phyloP scores from a whole-genome alignment of 1,284 basidiomycete species.

The Earliella scabrosa region DNA sequence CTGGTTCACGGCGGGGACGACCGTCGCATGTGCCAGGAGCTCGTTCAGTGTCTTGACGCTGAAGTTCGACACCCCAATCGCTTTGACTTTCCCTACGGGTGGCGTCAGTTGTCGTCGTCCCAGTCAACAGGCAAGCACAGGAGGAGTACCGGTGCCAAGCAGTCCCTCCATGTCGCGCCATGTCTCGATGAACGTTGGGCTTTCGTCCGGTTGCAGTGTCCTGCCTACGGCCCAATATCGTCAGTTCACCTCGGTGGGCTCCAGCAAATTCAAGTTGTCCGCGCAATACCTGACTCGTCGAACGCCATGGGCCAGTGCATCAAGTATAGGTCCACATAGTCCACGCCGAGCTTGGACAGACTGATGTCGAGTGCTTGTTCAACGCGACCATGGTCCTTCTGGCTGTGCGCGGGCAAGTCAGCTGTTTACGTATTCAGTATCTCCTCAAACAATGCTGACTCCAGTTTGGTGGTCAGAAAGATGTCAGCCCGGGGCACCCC shows the following conservation, averaged over 20 bases:
- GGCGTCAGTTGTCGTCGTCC: conserved; percentile 44
- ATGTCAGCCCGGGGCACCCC: conserved; percentile 45
- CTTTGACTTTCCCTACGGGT: conserved; percentile 40
- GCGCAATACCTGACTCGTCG: conserved; percentile 29
- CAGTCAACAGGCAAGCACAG: not conserved
- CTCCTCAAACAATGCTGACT: conserved; percentile 24
- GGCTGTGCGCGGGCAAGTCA: conserved; percentile 8
- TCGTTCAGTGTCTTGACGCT: conserved; percentile 50
- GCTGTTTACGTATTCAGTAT: too few species aligned
- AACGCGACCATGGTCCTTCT: conserved; percentile 65
- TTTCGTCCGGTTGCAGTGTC: conserved; percentile 16
- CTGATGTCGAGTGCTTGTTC: conserved; percentile 59
- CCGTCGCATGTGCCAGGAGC: conserved; percentile 39
- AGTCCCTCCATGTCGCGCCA: conserved; percentile 26
- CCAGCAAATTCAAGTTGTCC: too few species aligned
- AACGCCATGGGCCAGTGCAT: conserved; percentile 27
- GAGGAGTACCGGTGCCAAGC: conserved; percentile 35
- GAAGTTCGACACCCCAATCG: conserved; percentile 71
- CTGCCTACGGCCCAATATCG: conserved; percentile 1
- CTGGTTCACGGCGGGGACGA: conserved; percentile 59
- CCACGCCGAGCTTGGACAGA: conserved; percentile 55
- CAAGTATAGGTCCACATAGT: conserved; percentile 57
- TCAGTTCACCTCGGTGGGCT: conserved; percentile 5
- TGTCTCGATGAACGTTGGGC: conserved; percentile 24
- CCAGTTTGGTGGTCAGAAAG: conserved; percentile 47